A percentile compares a stretch with the other conserved stretches of the same genome.
These are phyloP conservation scores for Angophora floribunda DNA, from an alignment of 345 rosid genomes.

Conservation along the genomic window DNA sequence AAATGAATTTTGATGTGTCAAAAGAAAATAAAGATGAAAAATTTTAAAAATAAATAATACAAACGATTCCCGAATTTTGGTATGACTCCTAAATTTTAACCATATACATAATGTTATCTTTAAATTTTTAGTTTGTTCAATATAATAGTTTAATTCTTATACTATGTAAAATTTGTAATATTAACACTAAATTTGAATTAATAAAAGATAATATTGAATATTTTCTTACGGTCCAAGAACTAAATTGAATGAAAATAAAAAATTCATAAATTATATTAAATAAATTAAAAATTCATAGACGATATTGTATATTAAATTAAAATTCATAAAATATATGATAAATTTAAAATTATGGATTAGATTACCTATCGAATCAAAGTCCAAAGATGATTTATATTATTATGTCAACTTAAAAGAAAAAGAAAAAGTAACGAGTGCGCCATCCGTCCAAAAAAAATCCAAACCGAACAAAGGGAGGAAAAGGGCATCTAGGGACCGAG, in stretches of 20 bases:
- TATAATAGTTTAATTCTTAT: rapidly evolving
- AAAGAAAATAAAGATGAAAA: background rate
- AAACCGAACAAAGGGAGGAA: background rate
- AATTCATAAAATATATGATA: rapidly evolving
- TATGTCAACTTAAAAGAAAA: rapidly evolving
- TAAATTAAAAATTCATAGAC: too few species aligned
- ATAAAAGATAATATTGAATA: background rate
- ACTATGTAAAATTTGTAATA: rapidly evolving
- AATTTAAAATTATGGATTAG: rapidly evolving
- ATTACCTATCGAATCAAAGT: too few species aligned
- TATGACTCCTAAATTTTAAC: too few species aligned
- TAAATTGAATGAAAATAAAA: rapidly evolving
- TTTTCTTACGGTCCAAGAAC: too few species aligned
- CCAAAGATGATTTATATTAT: too few species aligned
- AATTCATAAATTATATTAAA: too few species aligned
- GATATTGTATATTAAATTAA: too few species aligned
- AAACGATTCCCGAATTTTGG: too few species aligned
- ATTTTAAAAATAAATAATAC: background rate
- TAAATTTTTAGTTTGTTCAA: too few species aligned
- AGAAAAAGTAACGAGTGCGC: background rate
- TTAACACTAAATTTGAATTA: too few species aligned
- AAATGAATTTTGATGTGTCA: background rate
- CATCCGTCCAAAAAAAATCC: background rate
- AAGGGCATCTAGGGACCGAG: background rate
- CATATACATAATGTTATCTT: rapidly evolving